A percentile compares a stretch with the other conserved stretches of the same genome.
These are phyloP conservation scores for Cupressus sempervirens DNA, from an alignment of 75 land plant genomes.

Conservation along the genomic window DNA sequence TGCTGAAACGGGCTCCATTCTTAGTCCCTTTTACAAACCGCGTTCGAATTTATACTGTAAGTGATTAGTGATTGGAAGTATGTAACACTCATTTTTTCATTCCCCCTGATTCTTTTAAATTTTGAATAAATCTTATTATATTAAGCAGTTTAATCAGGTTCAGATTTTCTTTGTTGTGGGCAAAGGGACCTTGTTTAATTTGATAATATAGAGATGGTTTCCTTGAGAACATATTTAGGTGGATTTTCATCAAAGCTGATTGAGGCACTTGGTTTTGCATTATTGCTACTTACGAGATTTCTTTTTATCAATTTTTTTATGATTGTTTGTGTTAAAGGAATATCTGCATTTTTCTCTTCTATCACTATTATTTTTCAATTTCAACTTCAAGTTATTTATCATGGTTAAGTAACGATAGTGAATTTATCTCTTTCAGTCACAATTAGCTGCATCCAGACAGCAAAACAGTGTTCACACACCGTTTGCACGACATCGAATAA, in stretches of 20 bases:
- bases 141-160: not conserved
- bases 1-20: constrained; percentile 82
- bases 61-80: not conserved
- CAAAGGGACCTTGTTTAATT: not conserved
- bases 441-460: constrained; percentile 57
- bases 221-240: not conserved
- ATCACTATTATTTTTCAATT: not conserved
- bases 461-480: constrained; percentile 40
- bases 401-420: not conserved
- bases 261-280: not conserved
- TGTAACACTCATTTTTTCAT: not conserved
- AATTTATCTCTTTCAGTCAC: constrained; percentile 46
- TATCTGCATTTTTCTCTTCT: not conserved
- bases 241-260: not conserved
- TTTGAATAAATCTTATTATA: not conserved
- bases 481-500: constrained; percentile 62
- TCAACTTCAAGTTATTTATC: not conserved
- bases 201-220: not conserved
- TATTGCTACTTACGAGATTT: not conserved
- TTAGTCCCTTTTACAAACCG: constrained; percentile 89
- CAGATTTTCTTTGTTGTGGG: not conserved
- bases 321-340: not conserved
- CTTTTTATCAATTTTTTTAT: not conserved
- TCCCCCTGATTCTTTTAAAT: not conserved
- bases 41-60: constrained; percentile 80